Evolutionary conservation across 768 basidiomycete genomes (phyloP), one percentile per base, ranked within the genome.

Genomic region (Trametes maxima): DNA sequence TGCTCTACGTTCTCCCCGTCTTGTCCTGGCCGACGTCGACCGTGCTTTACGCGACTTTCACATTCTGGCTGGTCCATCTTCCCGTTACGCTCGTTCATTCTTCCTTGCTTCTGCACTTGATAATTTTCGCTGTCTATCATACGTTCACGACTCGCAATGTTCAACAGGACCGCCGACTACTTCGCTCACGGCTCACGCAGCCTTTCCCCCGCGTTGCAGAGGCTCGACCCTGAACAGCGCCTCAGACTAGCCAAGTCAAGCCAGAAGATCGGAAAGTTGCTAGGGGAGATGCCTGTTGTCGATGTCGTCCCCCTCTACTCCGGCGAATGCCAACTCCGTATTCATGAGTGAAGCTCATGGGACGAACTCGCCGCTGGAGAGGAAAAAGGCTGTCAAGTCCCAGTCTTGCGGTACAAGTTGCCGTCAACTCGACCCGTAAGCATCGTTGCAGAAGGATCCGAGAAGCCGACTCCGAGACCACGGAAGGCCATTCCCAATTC

Each of bases 21-120:
- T 35, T 59, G 65, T 63, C 64, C 55, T 62, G 57, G 55, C 47
- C 57, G 62, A 63, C 65, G 49, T 54, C 62, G 44, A 63, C 59
- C 28, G 14, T 60, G 40, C 24, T 25, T 12, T 48, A 53, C 28
- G n/a, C 50, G 28, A 44, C 36, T 46, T 35, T 54, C 4, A 49
- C 25, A 50, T 16, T 25, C 50, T 58, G 65, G 62, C 58, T 54
- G 62, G 62, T 51, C 62, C 62, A 16, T 50, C 47, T 42, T 60
- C 28, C 35, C 12, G 24, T 17, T 22, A 13, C 45, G 25, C 17
- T 39, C 46, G n/a, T 54, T 45, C 21, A 6, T 42, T 8, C 46
- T 50, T 8, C 45, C 22, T 36, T 35, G 53, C 48, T 59, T 42
- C 40, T 50, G 35, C 54, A 19, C 33, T 48, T 25, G 43, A 40